Conservation (phyloP, 2,329 filamentous ascomycete genomes). For the Sodiomyces alkalinus region DNA sequence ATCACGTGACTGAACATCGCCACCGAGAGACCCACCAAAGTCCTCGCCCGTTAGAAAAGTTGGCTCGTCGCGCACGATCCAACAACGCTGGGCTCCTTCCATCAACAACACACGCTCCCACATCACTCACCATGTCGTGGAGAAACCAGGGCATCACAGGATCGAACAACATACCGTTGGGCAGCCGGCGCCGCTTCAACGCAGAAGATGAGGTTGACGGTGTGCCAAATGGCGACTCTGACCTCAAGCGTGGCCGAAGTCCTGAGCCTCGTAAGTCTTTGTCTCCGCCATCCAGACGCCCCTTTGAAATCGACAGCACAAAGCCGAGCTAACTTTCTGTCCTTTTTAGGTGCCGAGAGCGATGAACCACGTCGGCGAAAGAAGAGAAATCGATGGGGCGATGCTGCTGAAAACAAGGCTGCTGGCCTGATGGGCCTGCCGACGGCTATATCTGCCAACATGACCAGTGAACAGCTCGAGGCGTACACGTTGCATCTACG, state of each 20-base stretch:
- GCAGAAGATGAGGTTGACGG: conserved; percentile 38
- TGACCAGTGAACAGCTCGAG: conserved; percentile 97
- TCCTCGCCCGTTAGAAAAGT: too few species aligned
- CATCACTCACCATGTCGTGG: conserved; percentile 41
- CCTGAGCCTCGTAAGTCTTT: conserved; percentile 56
- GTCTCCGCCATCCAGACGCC: not conserved
- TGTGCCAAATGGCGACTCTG: conserved; percentile 21
- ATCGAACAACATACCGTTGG: conserved; percentile 94
- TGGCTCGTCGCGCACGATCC: too few species aligned
- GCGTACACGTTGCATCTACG: conserved; percentile 92
- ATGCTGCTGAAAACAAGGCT: conserved; percentile 95
- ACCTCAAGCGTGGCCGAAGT: conserved; percentile 80
- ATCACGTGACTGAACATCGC: too few species aligned
- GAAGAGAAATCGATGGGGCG: conserved; percentile 98
- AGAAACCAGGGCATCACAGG: conserved; percentile 77
- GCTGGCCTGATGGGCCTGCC: conserved; percentile 94
- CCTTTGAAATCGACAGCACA: too few species aligned
- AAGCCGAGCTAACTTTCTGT: not conserved
- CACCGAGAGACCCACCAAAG: too few species aligned
- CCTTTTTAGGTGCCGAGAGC: conserved; percentile 28
- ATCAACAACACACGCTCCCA: conserved; percentile 1
- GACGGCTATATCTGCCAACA: conserved; percentile 90
- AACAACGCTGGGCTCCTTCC: too few species aligned
- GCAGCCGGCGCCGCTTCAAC: conserved; percentile 70
- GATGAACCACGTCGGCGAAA: conserved; percentile 83